Evolutionary conservation across 495 filamentous ascomycete genomes (phyloP).

Genomic region (Bathelium albidoporum): DNA sequence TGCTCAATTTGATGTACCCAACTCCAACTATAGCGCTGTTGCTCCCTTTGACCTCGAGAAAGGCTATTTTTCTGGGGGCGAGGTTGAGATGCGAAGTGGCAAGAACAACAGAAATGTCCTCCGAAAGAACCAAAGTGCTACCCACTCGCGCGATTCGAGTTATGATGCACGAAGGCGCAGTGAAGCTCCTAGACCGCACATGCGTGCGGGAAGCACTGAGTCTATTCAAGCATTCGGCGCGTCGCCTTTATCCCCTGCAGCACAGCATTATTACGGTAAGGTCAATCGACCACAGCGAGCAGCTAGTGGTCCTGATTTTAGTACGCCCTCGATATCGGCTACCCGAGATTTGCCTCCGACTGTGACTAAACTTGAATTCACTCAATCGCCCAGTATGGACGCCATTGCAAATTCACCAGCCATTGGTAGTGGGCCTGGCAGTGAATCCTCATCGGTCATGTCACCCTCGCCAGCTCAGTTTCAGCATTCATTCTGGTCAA

Average conservation of each 20-base stretch:
- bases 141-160: conserved; percentile 55
- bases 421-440: conserved; percentile 38
- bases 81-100: conserved; percentile 44
- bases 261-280: conserved; percentile 53
- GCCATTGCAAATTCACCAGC: conserved; percentile 38
- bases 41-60: conserved; percentile 57
- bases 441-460: conserved; percentile 38
- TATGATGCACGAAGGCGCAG: conserved; percentile 32
- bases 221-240: conserved; percentile 30
- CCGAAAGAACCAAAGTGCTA: conserved; percentile 59
- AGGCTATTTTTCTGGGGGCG: conserved; percentile 88
- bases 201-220: conserved; percentile 44
- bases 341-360: conserved; percentile 44
- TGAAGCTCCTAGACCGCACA: background rate
- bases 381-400: conserved; percentile 36
- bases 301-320: conserved; percentile 9
- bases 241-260: background rate
- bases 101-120: conserved; percentile 56
- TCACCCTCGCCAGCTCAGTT: conserved; percentile 33
- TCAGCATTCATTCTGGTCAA: conserved; percentile 24
- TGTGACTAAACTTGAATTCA: conserved; percentile 57
- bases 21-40: conserved; percentile 13
- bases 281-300: conserved; percentile 34
- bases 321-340: conserved; percentile 33
- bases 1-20: conserved; percentile 11